phyloP scores from a whole-genome alignment of 768 basidiomycete genomes.

The Tricholoma matsutake region DNA sequence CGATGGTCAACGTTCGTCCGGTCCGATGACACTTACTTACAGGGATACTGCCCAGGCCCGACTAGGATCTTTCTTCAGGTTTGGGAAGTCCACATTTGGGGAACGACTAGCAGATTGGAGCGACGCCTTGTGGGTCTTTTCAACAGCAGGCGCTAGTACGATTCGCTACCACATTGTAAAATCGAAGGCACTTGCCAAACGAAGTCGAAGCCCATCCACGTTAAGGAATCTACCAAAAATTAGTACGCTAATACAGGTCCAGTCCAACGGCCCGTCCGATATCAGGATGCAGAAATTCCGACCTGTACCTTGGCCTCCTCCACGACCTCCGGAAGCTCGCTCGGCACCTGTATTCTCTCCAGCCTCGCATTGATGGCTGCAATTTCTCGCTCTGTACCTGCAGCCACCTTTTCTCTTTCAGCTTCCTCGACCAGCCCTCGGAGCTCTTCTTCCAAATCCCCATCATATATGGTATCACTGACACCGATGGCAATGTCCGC shows the following conservation, averaged over 20 bases:
- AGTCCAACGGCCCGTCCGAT: not conserved
- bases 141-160: too few relatives aligned
- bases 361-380: conserved; percentile 18
- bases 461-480: conserved; percentile 64
- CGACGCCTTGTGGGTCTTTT: not conserved
- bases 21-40: not conserved
- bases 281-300: not conserved
- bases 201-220: not conserved
- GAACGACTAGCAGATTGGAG: not conserved
- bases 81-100: not conserved
- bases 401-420: conserved; percentile 21
- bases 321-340: not conserved
- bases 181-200: not conserved
- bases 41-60: not conserved
- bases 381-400: conserved; percentile 7
- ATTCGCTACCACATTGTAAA: not conserved
- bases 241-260: not conserved
- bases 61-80: not conserved
- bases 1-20: not conserved
- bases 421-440: conserved; percentile 44
- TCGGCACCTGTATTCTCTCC: conserved; percentile 7
- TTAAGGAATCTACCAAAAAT: not conserved
- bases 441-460: conserved; percentile 63
- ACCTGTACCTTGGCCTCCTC: not conserved
- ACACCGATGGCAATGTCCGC: conserved; percentile 57